A percentile compares a stretch with the other conserved stretches of the same genome.
These are phyloP conservation scores for Epicoccum nigrum DNA, from an alignment of 2,329 filamentous ascomycete species.

Conservation along the genomic window DNA sequence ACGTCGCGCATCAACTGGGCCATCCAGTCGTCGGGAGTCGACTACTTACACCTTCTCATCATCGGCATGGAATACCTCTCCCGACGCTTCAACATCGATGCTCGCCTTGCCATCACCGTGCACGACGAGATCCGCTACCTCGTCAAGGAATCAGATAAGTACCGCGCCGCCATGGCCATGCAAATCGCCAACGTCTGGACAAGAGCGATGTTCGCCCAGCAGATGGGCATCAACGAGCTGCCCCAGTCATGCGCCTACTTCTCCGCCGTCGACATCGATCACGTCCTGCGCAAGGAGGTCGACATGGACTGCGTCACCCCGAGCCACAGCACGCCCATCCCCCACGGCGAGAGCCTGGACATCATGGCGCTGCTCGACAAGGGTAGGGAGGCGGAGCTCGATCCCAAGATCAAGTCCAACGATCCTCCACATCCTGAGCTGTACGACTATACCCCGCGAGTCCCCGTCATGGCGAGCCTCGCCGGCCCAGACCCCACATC, in stretches of 20 bases:
- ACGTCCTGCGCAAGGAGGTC: conserved; percentile 95
- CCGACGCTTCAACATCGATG: conserved; percentile 81
- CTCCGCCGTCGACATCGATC: conserved; percentile 92
- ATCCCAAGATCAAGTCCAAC: conserved; percentile 65
- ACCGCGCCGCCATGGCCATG: conserved; percentile 87
- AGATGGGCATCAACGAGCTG: conserved; percentile 93
- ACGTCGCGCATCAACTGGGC: conserved; percentile 99
- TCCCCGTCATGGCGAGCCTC: conserved; percentile 79
- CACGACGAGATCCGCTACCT: conserved; percentile 98
- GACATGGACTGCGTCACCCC: conserved; percentile 97
- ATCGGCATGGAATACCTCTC: conserved; percentile 93
- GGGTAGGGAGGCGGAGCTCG: conserved; percentile 70
- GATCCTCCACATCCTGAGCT: conserved; percentile 65
- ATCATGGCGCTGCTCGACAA: conserved; percentile 79
- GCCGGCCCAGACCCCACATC: conserved; percentile 48
- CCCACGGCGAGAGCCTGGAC: conserved; percentile 85
- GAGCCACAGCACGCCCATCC: conserved; percentile 77
- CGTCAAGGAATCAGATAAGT: conserved; percentile 83
- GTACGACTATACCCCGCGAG: conserved; percentile 72
- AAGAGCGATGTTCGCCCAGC: conserved; percentile 93
- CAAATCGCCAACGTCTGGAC: conserved; percentile 97
- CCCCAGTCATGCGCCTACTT: conserved; percentile 96
- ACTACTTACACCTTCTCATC: conserved; percentile 94
- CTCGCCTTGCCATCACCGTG: conserved; percentile 88
- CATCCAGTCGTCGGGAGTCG: conserved; percentile 95